Evolutionary conservation across 2,329 filamentous ascomycete species (phyloP).

Genomic region (Fusarium sp.): DNA sequence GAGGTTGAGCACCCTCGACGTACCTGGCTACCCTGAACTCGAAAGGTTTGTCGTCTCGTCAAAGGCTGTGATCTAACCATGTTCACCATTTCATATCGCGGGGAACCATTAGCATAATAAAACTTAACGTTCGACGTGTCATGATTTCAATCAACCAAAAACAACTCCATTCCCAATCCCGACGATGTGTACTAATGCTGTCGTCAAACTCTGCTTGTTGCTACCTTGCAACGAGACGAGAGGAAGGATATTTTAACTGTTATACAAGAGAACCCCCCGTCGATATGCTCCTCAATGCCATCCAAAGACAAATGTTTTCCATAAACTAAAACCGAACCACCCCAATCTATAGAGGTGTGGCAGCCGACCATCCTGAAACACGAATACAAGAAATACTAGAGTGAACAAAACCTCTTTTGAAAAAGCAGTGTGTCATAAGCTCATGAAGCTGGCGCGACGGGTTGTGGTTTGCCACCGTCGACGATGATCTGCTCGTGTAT

Average conservation of each 20-base stretch:
- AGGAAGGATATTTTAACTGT: conserved; percentile 28
- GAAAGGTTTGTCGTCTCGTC: neutral
- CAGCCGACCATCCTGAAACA: conserved; percentile 21
- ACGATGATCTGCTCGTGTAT: conserved; percentile 76
- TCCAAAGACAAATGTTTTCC: conserved; percentile 22
- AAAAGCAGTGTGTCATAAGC: conserved; percentile 23
- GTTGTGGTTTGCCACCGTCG: conserved; percentile 65
- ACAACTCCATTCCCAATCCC: conserved; percentile 33
- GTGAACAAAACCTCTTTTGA: neutral
- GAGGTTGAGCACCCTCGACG: too few relatives aligned
- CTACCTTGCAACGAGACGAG: neutral
- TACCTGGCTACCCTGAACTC: neutral
- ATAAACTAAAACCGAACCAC: conserved; percentile 18
- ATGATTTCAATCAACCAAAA: conserved; percentile 21
- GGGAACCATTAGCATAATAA: neutral
- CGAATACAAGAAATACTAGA: conserved; percentile 34
- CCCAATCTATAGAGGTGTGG: conserved; percentile 31
- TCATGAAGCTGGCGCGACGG: conserved; percentile 29
- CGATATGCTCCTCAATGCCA: conserved; percentile 19
- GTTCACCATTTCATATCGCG: neutral
- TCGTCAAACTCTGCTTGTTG: conserved; percentile 15
- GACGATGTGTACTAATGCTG: conserved; percentile 27
- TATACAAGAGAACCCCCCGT: conserved; percentile 28
- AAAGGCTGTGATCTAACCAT: neutral
- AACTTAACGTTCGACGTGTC: conserved; percentile 9